These are phyloP conservation scores for Cylindrotheca closterium DNA, from an alignment of 108 stramenopile genomes.

Conservation along the genomic window DNA sequence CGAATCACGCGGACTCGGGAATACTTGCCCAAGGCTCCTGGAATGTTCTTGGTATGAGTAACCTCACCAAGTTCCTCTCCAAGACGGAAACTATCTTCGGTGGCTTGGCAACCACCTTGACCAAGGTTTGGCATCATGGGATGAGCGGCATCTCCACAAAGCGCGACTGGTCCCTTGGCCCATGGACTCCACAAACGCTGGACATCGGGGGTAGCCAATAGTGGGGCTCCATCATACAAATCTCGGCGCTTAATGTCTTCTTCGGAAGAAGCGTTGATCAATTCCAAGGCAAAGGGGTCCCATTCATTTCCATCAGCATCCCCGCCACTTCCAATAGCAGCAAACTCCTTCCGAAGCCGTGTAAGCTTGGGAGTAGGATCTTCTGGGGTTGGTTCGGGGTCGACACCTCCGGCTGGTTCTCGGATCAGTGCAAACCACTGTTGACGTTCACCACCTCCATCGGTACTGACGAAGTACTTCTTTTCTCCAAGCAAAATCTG, in stretches of 20 bases:
- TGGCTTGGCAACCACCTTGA: constrained; percentile 96
- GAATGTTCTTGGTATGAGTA: constrained; percentile 68
- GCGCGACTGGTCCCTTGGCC: constrained; percentile 86
- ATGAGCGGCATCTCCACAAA: constrained; percentile 96
- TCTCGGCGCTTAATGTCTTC: constrained; percentile 95
- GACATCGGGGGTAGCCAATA: constrained; percentile 60
- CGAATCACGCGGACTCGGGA: constrained; percentile 70
- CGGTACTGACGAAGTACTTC: constrained; percentile 96
- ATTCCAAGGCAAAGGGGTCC: constrained; percentile 89
- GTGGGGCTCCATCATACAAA: constrained; percentile 94
- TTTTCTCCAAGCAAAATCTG: constrained; percentile 88
- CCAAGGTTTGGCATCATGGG: constrained; percentile 94
- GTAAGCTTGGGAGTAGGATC: constrained; percentile 85
- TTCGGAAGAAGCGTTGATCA: constrained; percentile 89
- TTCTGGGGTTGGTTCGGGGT: constrained; percentile 81
- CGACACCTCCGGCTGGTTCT: constrained; percentile 86
- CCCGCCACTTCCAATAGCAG: constrained; percentile 48
- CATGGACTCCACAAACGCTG: constrained; percentile 71
- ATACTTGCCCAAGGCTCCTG: constrained; percentile 65
- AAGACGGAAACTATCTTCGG: constrained; percentile 94
- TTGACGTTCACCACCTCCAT: constrained; percentile 96
- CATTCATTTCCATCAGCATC: constrained; percentile 88
- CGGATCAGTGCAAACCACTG: constrained; percentile 97
- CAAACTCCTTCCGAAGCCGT: constrained; percentile 84
- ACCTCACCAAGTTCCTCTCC: constrained; percentile 87